Base-by-base conservation (phyloP, 805 yeast genomes). In the Sporopachydermia lactativora region DNA sequence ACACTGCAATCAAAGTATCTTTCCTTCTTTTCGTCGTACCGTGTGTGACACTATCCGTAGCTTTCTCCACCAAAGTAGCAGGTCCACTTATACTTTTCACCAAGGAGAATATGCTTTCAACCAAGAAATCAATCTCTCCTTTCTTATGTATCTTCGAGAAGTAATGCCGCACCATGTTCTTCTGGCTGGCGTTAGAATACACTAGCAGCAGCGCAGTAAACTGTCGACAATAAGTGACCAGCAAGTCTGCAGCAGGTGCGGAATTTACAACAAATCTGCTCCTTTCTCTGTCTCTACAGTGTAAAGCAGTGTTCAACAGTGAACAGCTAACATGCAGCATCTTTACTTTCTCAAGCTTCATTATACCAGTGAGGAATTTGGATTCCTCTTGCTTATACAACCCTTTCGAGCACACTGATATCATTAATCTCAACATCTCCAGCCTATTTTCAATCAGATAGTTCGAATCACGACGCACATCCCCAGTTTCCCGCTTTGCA, bases 291-390 rank as follows among this genome's bases (percentile, higher is more conserved):
- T n/a, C n/a, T n/a, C n/a, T n/a, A n/a, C n/a, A n/a, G n/a, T n/a
- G n/a, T 8, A 24, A 72, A 1, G 70, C 59, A 3, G 72, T 53
- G 55, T 88, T 89, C 6, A 83, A 51, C 14, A 85, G 59, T 2
- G 95, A 82, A 48, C 86, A 78, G 2, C 81, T 68, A 42, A 71
- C 64, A 17, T 73, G 70, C 39, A 67, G 54, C 19, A 65, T 55
- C 46, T 67, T 72, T 39, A 62, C 57, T 52, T 64, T 71, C 4
- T 73, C 79, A 35, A 65, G 61, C 11, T 71, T 59, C 35, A 71
- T 77, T 39, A 77, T 58, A 4, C 69, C 64, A 0, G 81, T 70
- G 37, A 81, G 52, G 52, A 72, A 82, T 39, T 72, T 65, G 24
- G 84, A 74, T 52, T 11, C 53, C 51, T 4, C 65, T 49, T 1